phyloP scores from a whole-genome alignment of 1,139 yeast genomes.

The Candida sanyaensis region DNA sequence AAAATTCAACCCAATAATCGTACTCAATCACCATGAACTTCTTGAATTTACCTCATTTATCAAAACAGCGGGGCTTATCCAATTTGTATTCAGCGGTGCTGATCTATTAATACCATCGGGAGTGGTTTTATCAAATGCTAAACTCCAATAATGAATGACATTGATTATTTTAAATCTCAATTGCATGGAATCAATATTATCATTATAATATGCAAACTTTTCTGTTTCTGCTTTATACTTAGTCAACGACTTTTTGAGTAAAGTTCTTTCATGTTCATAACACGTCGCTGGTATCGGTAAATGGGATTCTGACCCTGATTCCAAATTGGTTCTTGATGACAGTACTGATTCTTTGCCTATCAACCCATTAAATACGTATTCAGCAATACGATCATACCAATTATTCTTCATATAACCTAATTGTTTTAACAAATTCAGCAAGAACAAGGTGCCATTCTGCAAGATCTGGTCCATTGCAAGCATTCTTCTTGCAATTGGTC shows the following conservation, averaged over 20 bases:
- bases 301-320: no score
- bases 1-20: constrained; percentile 14
- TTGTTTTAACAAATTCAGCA: constrained; percentile 19
- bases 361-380: constrained; percentile 31
- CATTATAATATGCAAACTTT: constrained; percentile 16
- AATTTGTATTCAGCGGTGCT: not conserved
- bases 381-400: constrained; percentile 38
- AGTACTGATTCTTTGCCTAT: constrained; percentile 6
- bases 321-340: no score
- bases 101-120: constrained; percentile 9
- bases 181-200: constrained; percentile 30
- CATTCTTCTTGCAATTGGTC: not conserved
- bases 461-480: constrained; percentile 8
- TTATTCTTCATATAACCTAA: constrained; percentile 18
- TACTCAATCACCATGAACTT: constrained; percentile 12
- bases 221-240: constrained; percentile 8
- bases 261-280: constrained; percentile 26
- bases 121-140: constrained; percentile 15
- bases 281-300: constrained; percentile 25
- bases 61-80: constrained; percentile 7
- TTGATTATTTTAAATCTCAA: constrained; percentile 26
- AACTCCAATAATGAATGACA: constrained; percentile 24
- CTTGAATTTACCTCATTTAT: constrained; percentile 8
- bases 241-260: constrained; percentile 17
- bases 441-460: constrained; percentile 7